Base-by-base conservation (phyloP, 495 filamentous ascomycete genomes). In the Daldinia loculata region DNA sequence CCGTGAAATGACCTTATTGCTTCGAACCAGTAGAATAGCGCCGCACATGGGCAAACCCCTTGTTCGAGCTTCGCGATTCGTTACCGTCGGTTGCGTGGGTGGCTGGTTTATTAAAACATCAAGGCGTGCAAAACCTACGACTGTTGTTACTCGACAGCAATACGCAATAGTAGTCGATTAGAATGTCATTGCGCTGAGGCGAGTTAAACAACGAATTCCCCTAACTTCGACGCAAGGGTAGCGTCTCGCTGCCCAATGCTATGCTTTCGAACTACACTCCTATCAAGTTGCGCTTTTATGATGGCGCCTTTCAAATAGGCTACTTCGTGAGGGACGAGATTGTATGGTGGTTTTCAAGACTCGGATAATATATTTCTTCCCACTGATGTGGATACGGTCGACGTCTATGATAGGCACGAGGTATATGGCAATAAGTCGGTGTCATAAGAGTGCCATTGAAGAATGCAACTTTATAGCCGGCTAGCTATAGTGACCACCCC, bases 1-100 rank as follows among this genome's bases (percentile, higher is more conserved):
- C 53, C 24, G 22, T 61, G 52, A 66, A 62, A 73, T 69, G 65
- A 65, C 56, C 65, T 61, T 55, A 43, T 59, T 41, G 57, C 38
- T 30, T 64, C 32, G 57, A 68, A 43, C 57, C 61, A 50, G 27
- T 60, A 9, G n/a, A 51, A 17, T 0, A 56, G 2, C n/a, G 15
- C 29, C 24, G 29, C 43, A 56, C 26, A 48, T 59, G 61, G 56
- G 45, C 57, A 22, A 29, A 3, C 55, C 60, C 57, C 65, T 32
- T 62, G 50, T 32, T 15, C 58, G 14, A 43, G 17, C 51, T 56
- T 66, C 34, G 48, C 57, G 61, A 56, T 52, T 53, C 56, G 60
- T 55, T 53, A 63, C 27, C 8, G 41, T 2, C 2, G n/a, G 4
- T 45, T 45, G 17, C 17, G 41, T 17, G 41, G 41, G 41, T 8